Percentiles rank a stretch among this genome's conserved stretches.
Evolutionary conservation across 768 basidiomycete species (phyloP).

Genomic region (Xerocomus brunneocitrinus): DNA sequence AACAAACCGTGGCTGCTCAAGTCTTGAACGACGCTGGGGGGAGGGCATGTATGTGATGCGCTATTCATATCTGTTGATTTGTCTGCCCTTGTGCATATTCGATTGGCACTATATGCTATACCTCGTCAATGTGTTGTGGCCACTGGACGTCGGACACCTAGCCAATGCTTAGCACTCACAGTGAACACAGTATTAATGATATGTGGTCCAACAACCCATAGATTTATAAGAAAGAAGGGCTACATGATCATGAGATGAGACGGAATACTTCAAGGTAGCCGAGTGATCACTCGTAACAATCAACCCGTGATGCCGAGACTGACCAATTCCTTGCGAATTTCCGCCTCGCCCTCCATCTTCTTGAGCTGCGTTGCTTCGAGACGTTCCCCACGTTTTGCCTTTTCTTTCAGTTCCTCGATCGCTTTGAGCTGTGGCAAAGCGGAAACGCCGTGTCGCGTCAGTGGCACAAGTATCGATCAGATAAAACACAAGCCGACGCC

Average conservation of each 20-base stretch:
- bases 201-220: constrained; percentile 1
- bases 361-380: constrained; percentile 93
- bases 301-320: constrained; percentile 22
- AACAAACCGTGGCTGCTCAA: constrained; percentile 78
- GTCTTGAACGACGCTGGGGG: constrained; percentile 20
- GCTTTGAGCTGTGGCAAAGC: constrained; percentile 71
- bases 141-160: neutral
- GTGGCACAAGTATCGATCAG: neutral
- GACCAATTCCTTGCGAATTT: constrained; percentile 77
- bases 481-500: neutral
- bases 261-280: neutral
- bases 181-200: too few relatives aligned
- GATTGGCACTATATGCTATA: neutral
- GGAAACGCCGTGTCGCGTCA: neutral
- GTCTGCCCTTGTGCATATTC: neutral
- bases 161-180: neutral
- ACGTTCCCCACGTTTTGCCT: constrained; percentile 82
- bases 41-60: neutral
- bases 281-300: neutral
- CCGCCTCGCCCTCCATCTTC: constrained; percentile 92
- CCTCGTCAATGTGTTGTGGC: neutral
- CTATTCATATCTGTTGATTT: neutral
- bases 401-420: constrained; percentile 97
- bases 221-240: constrained; percentile 2
- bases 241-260: constrained; percentile 1